Conservation (phyloP, 2,329 filamentous ascomycete species). For the Blastomyces silverae region DNA sequence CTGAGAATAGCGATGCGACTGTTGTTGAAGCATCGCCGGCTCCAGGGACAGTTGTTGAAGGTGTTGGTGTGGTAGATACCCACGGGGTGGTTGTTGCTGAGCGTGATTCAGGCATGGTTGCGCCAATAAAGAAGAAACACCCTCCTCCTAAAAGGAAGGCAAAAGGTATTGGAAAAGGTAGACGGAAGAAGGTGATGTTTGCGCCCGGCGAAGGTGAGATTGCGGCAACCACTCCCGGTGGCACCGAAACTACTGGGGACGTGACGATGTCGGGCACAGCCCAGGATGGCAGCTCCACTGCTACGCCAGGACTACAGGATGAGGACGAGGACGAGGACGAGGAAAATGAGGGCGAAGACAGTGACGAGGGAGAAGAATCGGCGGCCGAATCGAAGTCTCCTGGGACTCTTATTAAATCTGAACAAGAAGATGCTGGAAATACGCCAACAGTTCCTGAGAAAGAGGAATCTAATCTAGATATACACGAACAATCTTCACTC, state of each 20-base stretch:
- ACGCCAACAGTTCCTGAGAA: conserved; percentile 21
- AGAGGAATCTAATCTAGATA: conserved; percentile 9
- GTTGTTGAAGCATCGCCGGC: conserved; percentile 42
- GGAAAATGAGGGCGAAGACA: conserved; percentile 45
- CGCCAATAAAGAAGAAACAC: conserved; percentile 51
- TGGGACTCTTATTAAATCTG: conserved; percentile 28
- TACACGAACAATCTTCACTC: conserved; percentile 13
- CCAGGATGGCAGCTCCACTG: not conserved
- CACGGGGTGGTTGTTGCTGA: conserved; percentile 53
- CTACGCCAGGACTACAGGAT: conserved; percentile 31
- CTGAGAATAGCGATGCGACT: conserved; percentile 35
- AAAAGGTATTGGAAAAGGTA: conserved; percentile 70
- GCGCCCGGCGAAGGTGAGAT: conserved; percentile 40
- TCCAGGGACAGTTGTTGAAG: conserved; percentile 54
- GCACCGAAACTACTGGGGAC: conserved; percentile 32
- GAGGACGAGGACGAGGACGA: conserved; percentile 45
- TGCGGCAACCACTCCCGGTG: conserved; percentile 36
- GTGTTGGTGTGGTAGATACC: conserved; percentile 53
- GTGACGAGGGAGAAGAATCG: conserved; percentile 48
- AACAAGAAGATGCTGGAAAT: conserved; percentile 29
- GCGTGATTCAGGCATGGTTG: conserved; percentile 39
- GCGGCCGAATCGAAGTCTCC: conserved; percentile 43
- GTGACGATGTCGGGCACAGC: conserved; percentile 31
- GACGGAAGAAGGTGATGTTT: conserved; percentile 65
- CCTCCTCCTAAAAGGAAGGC: conserved; percentile 73